Evolutionary conservation across 2,329 filamentous ascomycete species (phyloP).

Genomic region (Aspergillus vadensis): DNA sequence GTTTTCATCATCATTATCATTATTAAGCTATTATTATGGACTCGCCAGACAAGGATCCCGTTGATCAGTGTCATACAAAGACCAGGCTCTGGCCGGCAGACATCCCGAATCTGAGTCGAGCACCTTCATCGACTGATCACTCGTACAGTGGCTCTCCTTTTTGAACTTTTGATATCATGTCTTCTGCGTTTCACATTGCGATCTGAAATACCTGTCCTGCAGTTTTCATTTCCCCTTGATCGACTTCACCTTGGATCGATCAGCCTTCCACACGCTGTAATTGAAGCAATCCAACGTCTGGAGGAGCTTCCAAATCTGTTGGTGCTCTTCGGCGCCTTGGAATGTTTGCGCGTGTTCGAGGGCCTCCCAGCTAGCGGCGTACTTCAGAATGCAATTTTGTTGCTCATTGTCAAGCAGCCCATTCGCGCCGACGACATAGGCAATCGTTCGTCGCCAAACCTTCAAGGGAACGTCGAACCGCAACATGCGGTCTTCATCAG

Average conservation of each 20-base stretch:
- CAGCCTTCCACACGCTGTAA: constrained; percentile 23
- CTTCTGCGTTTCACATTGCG: no score
- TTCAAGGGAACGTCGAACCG: constrained; percentile 32
- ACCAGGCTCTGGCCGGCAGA: no score
- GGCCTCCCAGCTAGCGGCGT: constrained; percentile 36
- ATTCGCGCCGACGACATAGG: constrained; percentile 27
- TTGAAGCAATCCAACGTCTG: constrained; percentile 36
- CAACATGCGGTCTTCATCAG: constrained; percentile 19
- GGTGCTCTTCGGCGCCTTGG: constrained; percentile 30
- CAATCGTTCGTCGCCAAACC: constrained; percentile 35
- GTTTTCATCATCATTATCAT: no score
- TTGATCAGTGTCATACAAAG: no score
- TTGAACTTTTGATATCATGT: no score
- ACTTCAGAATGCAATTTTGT: constrained; percentile 32
- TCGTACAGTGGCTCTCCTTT: no score
- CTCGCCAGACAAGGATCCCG: no score
- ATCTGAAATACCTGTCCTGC: no score
- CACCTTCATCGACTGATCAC: no score
- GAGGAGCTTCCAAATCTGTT: constrained; percentile 41
- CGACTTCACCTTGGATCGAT: neutral
- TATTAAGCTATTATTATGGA: no score
- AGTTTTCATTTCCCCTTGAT: neutral
- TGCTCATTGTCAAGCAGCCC: constrained; percentile 31
- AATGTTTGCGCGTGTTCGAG: constrained; percentile 33
- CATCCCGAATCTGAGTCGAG: no score